These are phyloP conservation scores for Ulota crispa DNA, from an alignment of 225 moss, liverwort and hornwort species.

Conservation along the genomic window DNA sequence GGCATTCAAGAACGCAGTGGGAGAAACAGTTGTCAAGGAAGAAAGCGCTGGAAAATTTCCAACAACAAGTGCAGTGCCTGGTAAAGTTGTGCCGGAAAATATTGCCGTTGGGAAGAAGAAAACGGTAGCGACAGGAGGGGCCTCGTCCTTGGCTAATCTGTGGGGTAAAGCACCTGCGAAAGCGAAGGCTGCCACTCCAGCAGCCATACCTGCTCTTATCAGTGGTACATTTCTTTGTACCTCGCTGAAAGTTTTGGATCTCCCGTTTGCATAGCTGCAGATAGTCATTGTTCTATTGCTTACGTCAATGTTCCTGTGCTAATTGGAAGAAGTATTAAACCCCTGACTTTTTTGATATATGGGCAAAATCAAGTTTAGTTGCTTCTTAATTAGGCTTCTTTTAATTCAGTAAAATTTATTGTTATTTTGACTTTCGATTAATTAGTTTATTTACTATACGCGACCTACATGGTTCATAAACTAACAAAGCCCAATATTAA, in stretches of 20 bases:
- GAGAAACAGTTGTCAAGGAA: slow-evolving; percentile 39
- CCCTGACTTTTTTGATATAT: no score
- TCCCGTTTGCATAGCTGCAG: not conserved
- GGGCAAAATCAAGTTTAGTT: no score
- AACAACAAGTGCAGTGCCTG: slow-evolving; percentile 18
- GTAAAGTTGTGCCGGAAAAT: slow-evolving; percentile 40
- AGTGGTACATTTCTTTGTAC: slow-evolving; percentile 27
- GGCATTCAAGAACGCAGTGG: slow-evolving; percentile 12
- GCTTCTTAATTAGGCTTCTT: no score
- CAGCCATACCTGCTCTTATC: slow-evolving; percentile 31
- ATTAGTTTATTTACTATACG: no score
- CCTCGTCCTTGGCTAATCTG: slow-evolving; percentile 74
- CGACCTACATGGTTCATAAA: no score
- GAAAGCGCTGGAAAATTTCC: slow-evolving; percentile 29
- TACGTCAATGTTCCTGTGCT: slow-evolving; percentile 1
- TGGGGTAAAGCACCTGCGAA: slow-evolving; percentile 93
- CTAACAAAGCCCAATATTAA: no score
- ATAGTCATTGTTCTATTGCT: not conserved
- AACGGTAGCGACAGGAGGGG: slow-evolving; percentile 47
- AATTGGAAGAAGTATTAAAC: no score
- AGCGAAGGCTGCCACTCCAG: slow-evolving; percentile 42
- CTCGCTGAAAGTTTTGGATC: not conserved
- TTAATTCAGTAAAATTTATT: no score
- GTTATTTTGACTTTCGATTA: no score
- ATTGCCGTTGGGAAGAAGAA: slow-evolving; percentile 64